Base-by-base conservation (phyloP, 805 yeast genomes). In the Wickerhamiella galacta region DNA sequence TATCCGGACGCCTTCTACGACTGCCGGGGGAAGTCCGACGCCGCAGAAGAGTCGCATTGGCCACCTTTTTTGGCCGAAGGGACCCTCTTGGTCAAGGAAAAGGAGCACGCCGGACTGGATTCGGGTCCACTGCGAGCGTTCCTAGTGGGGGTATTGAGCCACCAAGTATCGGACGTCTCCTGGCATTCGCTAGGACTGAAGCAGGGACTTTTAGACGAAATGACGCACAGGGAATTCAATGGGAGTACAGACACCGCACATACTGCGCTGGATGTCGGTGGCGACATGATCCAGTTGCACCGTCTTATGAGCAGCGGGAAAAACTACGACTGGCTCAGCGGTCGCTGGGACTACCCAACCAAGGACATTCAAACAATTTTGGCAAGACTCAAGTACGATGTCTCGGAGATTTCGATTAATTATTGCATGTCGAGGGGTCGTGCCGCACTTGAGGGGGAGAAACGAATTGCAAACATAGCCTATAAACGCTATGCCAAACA, bases 21-120 rank as follows among this genome's bases (percentile, higher is more conserved):
- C 22, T 75, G 82, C 48, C 51, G 65, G 31, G 70, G 66, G 3
- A 44, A 52, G 17, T 57, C 66, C 3, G 60, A 63, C 8, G 63
- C 63, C 2, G 75, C 78, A 3, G 83, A 75, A 48, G 64, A 56
- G 19, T 58, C 73, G 0, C 82, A 75, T 46, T 75, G 83, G 82
- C 80, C 81, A 0, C 73, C 74, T 1, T 74, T 73, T 44, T 42
- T 74, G 10, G 49, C 55, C 4, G 49, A 51, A 2, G 70, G 73
- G 0, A 64, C 68, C 4, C 40, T 55, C 4, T 52, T 63, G 29
- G 68, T 68, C 50, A 48, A 52, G 19, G 52, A 56, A 18, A 47
- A 47, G 32, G 53, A 56, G 22, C 37, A 38, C 6, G 32, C 28
- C 3, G 43, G 39, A 10, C 16, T 16, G 9, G 42, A 46, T 25